Base-by-base conservation (phyloP, 1,284 basidiomycete species). In the Pseudozyma sp. region DNA sequence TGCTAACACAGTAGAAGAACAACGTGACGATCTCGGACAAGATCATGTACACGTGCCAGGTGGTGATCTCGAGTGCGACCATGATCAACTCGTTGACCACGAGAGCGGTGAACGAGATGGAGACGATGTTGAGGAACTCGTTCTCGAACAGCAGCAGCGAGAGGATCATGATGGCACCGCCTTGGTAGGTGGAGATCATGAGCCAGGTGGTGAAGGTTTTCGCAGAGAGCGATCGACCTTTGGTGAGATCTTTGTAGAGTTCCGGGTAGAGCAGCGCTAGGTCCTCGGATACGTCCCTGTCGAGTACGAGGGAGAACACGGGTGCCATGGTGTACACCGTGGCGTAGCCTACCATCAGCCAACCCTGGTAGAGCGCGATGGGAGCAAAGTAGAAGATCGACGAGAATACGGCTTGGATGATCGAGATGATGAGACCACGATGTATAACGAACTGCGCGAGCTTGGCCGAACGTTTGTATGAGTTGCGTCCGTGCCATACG, bases 151-250 rank as follows among this genome's bases (percentile, higher is more conserved):
- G 88, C 1, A 97, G 88, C 11, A 99, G 89, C 0, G 93, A 97
- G 86, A 97, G 90, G 81, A 99, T 92, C 96, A 99, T 99, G 85
- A 99, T 99, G 1, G 94, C 93, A 17, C 94, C 93, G 66, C 96
- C 96, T 89, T 99, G 97, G 85, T 99, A 99, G 35, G 97, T 87
- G 79, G 94, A 96, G 81, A 98, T 95, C 90, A 95, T 94, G 72
- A 96, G 87, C 96, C 97, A 99, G 65, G 92, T 90, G 86, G 98
- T 98, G 87, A 99, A 99, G 0, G 96, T 99, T 87, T 97, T 97
- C 87, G 92, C 94, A 8, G 92, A 94, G 44, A 98, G 90, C 65
- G 95, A 72, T 17, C 77, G 68, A 10, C 81, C 80, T 49, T 82
- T 79, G 17, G 93, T 96, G 57, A 98, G 86, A 78, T 98, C 97